These are phyloP conservation scores for Clavispora phyllophila DNA, from an alignment of 805 yeast species.

Conservation along the genomic window DNA sequence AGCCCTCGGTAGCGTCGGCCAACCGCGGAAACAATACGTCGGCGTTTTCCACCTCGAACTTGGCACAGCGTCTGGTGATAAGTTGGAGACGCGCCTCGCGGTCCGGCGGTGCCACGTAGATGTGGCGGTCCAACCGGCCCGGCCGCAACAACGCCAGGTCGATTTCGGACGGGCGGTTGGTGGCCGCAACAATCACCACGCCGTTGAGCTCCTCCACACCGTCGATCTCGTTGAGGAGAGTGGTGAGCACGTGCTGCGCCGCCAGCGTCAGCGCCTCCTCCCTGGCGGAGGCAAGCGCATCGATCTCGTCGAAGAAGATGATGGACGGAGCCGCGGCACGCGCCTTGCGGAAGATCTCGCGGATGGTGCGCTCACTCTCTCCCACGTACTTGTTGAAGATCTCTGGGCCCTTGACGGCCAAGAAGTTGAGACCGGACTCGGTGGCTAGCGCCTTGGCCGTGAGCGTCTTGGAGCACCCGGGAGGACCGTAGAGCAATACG, in stretches of 20 bases:
- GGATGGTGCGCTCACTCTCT: conserved; percentile 87
- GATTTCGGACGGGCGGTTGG: conserved; percentile 89
- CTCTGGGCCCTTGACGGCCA: conserved; percentile 97
- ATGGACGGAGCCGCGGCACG: conserved; percentile 93
- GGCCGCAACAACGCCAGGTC: conserved; percentile 94
- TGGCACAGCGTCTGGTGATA: conserved; percentile 58
- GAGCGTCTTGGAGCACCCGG: conserved; percentile 94
- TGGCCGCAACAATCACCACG: conserved; percentile 92
- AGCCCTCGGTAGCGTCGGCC: conserved; percentile 73
- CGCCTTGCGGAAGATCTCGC: conserved; percentile 91
- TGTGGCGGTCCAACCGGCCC: conserved; percentile 89
- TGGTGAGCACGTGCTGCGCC: conserved; percentile 81
- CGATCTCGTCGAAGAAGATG: conserved; percentile 94
- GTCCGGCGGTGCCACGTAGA: conserved; percentile 93
- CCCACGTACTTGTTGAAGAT: conserved; percentile 93
- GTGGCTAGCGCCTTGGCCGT: conserved; percentile 95
- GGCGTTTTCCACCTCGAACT: conserved; percentile 48
- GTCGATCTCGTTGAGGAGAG: conserved; percentile 89
- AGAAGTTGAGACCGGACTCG: conserved; percentile 87
- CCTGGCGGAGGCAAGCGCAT: conserved; percentile 81
- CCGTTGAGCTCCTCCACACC: conserved; percentile 95
- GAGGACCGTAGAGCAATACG: conserved; percentile 91
- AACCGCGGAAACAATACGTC: conserved; percentile 46
- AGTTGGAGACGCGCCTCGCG: conserved; percentile 74
- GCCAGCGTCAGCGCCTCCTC: conserved; percentile 61